Percentiles rank a stretch among this genome's conserved stretches.
Evolutionary conservation across 345 rosid genomes (phyloP).

Genomic region (Dipteronia dyeriana): DNA sequence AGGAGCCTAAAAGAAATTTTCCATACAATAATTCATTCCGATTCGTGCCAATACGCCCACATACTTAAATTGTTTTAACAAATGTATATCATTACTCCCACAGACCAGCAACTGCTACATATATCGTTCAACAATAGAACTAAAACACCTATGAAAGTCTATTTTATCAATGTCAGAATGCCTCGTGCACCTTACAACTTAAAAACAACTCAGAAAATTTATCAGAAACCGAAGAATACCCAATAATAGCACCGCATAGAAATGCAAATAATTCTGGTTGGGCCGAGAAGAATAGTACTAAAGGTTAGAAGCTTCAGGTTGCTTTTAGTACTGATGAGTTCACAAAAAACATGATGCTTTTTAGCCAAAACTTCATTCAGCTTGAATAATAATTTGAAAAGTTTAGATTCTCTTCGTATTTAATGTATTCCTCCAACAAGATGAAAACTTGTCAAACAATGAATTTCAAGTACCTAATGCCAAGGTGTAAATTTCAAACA

Average conservation of each 20-base stretch:
- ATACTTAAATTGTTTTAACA: neutral
- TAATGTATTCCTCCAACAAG: neutral
- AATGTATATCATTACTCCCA: neutral
- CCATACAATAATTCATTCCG: neutral
- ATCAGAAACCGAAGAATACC: neutral
- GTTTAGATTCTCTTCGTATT: neutral
- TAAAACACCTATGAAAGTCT: constrained; percentile 3
- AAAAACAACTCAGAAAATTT: neutral
- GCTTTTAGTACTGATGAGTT: neutral
- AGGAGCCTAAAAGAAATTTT: neutral
- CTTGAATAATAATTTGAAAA: neutral
- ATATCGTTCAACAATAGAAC: neutral
- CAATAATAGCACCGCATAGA: neutral
- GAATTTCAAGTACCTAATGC: neutral
- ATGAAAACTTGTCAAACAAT: neutral
- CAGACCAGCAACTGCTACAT: neutral
- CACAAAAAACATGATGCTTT: neutral
- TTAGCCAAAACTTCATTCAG: neutral
- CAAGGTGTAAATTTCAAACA: neutral
- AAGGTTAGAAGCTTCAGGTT: neutral
- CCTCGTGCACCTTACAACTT: too few relatives aligned
- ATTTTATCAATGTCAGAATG: constrained; percentile 1
- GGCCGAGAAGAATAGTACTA: neutral
- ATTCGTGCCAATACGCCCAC: neutral
- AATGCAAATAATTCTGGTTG: neutral